Evolutionary conservation across 2,329 filamentous ascomycete genomes (phyloP).

Genomic region (Neurospora sp.): DNA sequence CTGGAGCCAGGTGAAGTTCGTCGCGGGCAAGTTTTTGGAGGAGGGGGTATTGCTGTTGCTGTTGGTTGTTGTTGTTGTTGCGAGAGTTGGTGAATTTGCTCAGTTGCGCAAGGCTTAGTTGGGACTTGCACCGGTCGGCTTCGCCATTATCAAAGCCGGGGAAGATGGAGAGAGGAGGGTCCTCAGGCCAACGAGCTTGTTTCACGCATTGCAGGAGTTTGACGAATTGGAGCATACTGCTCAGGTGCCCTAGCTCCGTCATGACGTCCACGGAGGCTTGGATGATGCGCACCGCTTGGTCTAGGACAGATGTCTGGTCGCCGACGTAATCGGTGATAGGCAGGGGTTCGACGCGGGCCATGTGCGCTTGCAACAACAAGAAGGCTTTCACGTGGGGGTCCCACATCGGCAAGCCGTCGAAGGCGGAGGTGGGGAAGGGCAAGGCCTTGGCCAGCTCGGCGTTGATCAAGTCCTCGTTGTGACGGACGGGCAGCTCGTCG

Average conservation of each 20-base stretch:
- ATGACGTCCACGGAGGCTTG: conserved; percentile 92
- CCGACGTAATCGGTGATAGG: conserved; percentile 97
- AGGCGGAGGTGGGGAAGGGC: conserved; percentile 46
- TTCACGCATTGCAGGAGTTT: conserved; percentile 85
- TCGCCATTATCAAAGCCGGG: conserved; percentile 51
- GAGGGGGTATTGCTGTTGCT: not conserved
- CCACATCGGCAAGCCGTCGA: conserved; percentile 78
- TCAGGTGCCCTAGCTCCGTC: conserved; percentile 75
- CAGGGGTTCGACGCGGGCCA: conserved; percentile 73
- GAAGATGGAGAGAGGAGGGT: conserved; percentile 68
- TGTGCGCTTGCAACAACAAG: conserved; percentile 85
- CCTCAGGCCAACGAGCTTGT: conserved; percentile 79
- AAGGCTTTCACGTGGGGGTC: conserved; percentile 97
- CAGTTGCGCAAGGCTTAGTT: conserved; percentile 33
- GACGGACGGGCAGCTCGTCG: conserved; percentile 91
- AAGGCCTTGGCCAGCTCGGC: conserved; percentile 76
- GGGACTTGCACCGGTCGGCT: conserved; percentile 28
- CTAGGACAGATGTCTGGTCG: conserved; percentile 79
- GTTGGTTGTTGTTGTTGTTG: conserved; percentile 20
- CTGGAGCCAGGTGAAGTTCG: conserved; percentile 38
- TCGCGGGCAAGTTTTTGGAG: conserved; percentile 33
- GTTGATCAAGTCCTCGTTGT: conserved; percentile 98
- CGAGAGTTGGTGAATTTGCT: conserved; percentile 21
- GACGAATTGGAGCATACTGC: conserved; percentile 73
- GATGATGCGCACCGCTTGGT: conserved; percentile 93